A percentile compares a stretch with the other conserved stretches of the same genome.
Evolutionary conservation across 371 early-diverging fungal species (phyloP).

Genomic region (Mucor ambiguus): DNA sequence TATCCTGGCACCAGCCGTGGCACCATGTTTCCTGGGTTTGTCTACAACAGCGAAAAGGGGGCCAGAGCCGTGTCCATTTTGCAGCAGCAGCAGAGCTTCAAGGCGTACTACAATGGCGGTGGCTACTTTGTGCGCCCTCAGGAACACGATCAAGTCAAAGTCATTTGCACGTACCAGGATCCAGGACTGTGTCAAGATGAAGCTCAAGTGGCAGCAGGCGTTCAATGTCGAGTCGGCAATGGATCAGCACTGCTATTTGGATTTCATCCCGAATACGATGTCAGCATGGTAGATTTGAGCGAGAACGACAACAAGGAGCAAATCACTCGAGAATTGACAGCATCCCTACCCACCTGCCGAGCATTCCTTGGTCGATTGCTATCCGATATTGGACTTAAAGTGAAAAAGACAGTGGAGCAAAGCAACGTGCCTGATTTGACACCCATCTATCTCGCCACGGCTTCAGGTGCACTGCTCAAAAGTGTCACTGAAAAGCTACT

Average conservation of each 20-base stretch:
- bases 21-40: constrained; percentile 75
- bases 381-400: constrained; percentile 51
- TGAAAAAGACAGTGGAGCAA: constrained; percentile 19
- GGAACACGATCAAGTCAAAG: constrained; percentile 34
- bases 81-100: constrained; percentile 5
- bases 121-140: constrained; percentile 66
- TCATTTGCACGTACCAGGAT: constrained; percentile 61
- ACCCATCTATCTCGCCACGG: constrained; percentile 51
- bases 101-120: constrained; percentile 78
- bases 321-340: constrained; percentile 40
- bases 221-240: constrained; percentile 60
- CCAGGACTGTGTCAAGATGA: constrained; percentile 26
- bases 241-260: constrained; percentile 72
- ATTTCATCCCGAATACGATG: constrained; percentile 73
- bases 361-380: constrained; percentile 53
- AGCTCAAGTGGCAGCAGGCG: constrained; percentile 39
- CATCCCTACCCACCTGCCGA: constrained; percentile 48
- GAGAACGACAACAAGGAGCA: constrained; percentile 40
- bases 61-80: constrained; percentile 48
- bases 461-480: neutral
- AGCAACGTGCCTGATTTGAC: constrained; percentile 43
- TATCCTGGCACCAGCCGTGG: constrained; percentile 74
- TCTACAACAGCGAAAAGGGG: constrained; percentile 78
- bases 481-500: neutral
- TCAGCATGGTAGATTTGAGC: constrained; percentile 40